A percentile compares a stretch with the other conserved stretches of the same genome.
Evolutionary conservation across 495 filamentous ascomycete species (phyloP).

Genomic region (Trichoderma asperelloides): DNA sequence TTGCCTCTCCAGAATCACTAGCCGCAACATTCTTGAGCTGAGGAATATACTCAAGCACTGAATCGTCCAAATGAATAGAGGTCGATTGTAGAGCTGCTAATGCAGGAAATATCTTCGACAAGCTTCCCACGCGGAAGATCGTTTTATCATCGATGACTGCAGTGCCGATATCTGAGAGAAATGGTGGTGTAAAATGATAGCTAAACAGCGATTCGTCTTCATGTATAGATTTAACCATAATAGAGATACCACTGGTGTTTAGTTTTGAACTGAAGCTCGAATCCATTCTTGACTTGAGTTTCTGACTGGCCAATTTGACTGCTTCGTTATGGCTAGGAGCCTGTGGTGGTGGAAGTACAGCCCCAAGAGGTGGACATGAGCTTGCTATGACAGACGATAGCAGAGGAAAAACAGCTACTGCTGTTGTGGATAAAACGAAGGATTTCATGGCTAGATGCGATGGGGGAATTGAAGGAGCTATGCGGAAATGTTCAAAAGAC

Average conservation of each 20-base stretch:
- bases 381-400: background rate
- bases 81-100: constrained; percentile 32
- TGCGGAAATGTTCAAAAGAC: no score
- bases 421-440: background rate
- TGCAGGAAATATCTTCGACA: constrained; percentile 44
- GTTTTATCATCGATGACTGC: constrained; percentile 32
- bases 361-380: constrained; percentile 25
- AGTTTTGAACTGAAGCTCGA: constrained; percentile 14
- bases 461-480: background rate
- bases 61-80: constrained; percentile 32
- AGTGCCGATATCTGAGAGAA: constrained; percentile 20
- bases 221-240: constrained; percentile 30
- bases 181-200: constrained; percentile 24
- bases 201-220: constrained; percentile 23
- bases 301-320: constrained; percentile 14
- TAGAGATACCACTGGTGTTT: constrained; percentile 23
- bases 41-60: constrained; percentile 38
- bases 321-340: constrained; percentile 15
- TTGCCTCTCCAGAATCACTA: background rate
- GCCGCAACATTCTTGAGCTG: constrained; percentile 19
- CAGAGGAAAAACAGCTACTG: background rate
- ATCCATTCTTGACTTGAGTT: constrained; percentile 13
- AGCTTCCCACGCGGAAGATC: constrained; percentile 43
- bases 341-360: constrained; percentile 24
- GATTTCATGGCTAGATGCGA: background rate